phyloP scores from a whole-genome alignment of 2,329 filamentous ascomycete species.

The Fusarium anguioides region DNA sequence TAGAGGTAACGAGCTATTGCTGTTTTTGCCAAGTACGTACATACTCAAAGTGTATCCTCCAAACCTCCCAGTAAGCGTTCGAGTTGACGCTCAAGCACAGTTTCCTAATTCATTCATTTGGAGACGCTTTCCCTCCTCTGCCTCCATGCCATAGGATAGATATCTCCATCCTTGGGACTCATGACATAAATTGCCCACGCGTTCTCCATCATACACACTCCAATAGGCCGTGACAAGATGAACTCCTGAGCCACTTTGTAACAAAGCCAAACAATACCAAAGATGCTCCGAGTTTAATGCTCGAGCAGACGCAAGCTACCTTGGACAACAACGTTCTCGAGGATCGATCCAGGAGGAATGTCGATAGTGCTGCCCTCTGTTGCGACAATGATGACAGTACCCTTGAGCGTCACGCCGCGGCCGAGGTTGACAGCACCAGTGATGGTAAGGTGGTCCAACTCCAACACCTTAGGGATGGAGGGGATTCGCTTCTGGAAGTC shows the following conservation, averaged over 20 bases:
- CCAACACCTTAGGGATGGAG: constrained; percentile 89
- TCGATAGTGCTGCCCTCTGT: constrained; percentile 98
- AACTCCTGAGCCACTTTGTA: constrained; percentile 8
- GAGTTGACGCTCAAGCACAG: neutral
- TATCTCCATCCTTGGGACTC: neutral
- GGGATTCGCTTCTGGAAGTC: constrained; percentile 91
- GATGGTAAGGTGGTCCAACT: constrained; percentile 95
- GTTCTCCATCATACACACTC: constrained; percentile 9
- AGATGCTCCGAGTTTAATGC: constrained; percentile 59
- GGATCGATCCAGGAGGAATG: constrained; percentile 92
- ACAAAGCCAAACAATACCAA: constrained; percentile 6
- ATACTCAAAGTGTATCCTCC: constrained; percentile 35
- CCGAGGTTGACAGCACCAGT: constrained; percentile 97
- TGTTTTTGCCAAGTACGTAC: constrained; percentile 39
- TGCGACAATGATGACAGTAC: constrained; percentile 98
- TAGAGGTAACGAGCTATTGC: constrained; percentile 33
- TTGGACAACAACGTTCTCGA: constrained; percentile 99
- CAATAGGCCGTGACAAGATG: constrained; percentile 17
- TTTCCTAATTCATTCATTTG: neutral
- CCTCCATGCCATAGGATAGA: constrained; percentile 7
- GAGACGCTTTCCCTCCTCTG: constrained; percentile 5
- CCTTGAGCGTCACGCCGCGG: constrained; percentile 95
- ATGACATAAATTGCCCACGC: neutral
- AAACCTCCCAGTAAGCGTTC: constrained; percentile 6
- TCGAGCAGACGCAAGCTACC: constrained; percentile 84